Percentiles rank a stretch among this genome's conserved stretches.
These are phyloP conservation scores for Geoglossum cookeanum DNA, from an alignment of 2,329 filamentous ascomycete genomes.

Conservation along the genomic window DNA sequence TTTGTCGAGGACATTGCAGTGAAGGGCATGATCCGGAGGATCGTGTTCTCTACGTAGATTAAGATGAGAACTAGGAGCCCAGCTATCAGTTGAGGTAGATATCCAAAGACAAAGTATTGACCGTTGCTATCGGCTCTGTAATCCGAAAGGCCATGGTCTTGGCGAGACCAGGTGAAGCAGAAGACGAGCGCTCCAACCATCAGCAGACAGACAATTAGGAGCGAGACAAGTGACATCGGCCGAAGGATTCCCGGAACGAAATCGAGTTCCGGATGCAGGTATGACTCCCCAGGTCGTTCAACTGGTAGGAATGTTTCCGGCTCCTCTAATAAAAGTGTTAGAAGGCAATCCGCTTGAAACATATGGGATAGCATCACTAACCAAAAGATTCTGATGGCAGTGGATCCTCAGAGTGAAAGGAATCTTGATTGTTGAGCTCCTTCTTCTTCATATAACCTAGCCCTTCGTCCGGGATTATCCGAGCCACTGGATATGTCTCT, in stretches of 20 bases:
- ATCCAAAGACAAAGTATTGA: conserved; percentile 71
- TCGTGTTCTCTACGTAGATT: conserved; percentile 51
- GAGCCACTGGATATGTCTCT: conserved; percentile 29
- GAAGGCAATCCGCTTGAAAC: background rate
- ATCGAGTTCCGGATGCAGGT: conserved; percentile 34
- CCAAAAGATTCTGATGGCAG: background rate
- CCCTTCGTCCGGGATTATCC: conserved; percentile 27
- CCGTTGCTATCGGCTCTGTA: conserved; percentile 52
- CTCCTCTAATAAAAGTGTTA: conserved; percentile 6
- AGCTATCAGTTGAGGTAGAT: conserved; percentile 62
- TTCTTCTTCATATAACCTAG: conserved; percentile 18
- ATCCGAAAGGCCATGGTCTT: conserved; percentile 42
- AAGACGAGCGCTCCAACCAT: conserved; percentile 59
- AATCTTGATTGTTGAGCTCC: background rate
- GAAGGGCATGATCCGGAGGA: conserved; percentile 64
- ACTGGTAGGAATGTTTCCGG: conserved; percentile 29
- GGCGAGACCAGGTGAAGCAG: conserved; percentile 47
- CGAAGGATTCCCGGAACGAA: conserved; percentile 57
- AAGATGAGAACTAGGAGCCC: conserved; percentile 56
- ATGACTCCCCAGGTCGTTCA: conserved; percentile 23
- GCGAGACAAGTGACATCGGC: conserved; percentile 38
- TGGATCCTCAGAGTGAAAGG: background rate
- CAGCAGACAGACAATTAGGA: conserved; percentile 42
- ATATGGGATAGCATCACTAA: conserved; percentile 12
- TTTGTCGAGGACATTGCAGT: conserved; percentile 51